phyloP scores from a whole-genome alignment of 257 asterid genomes.

The Primulina tabacum region DNA sequence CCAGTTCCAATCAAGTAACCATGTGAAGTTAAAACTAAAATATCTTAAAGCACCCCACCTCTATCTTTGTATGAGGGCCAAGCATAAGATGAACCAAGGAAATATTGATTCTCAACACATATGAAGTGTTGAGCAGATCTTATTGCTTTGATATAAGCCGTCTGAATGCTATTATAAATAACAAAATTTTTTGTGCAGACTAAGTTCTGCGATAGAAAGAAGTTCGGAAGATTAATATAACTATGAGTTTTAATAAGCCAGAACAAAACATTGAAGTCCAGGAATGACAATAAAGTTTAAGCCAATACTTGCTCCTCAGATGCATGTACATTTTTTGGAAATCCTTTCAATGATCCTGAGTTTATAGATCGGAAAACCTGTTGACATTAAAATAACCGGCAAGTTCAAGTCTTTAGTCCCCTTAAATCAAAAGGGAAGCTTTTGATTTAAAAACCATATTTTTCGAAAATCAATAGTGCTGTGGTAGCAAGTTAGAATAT shows the following conservation, averaged over 20 bases:
- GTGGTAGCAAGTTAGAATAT: neutral
- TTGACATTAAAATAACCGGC: conserved; percentile 16
- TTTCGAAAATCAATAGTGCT: neutral
- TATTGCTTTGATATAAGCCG: conserved; percentile 87
- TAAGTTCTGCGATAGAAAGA: conserved; percentile 58
- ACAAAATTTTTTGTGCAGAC: conserved; percentile 75
- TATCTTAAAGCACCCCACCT: conserved; percentile 38
- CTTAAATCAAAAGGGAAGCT: neutral
- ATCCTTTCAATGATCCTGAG: conserved; percentile 92
- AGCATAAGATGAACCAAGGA: conserved; percentile 90
- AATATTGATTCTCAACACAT: conserved; percentile 94
- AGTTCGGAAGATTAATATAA: neutral
- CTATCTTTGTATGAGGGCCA: conserved; percentile 81
- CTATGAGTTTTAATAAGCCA: conserved; percentile 14
- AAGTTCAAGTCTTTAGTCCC: conserved; percentile 10
- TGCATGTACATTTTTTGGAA: conserved; percentile 59
- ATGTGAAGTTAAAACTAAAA: neutral
- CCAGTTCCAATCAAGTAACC: conserved; percentile 3
- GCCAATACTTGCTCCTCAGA: conserved; percentile 58
- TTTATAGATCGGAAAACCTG: conserved; percentile 94
- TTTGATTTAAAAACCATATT: conserved; percentile 1
- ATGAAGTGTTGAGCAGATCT: conserved; percentile 86
- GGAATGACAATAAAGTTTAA: conserved; percentile 6
- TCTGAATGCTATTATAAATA: conserved; percentile 82
- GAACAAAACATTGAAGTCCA: conserved; percentile 4